Evolutionary conservation across 176 grass and related monocot genomes (phyloP).

Genomic region (Tillandsia leiboldiana): DNA sequence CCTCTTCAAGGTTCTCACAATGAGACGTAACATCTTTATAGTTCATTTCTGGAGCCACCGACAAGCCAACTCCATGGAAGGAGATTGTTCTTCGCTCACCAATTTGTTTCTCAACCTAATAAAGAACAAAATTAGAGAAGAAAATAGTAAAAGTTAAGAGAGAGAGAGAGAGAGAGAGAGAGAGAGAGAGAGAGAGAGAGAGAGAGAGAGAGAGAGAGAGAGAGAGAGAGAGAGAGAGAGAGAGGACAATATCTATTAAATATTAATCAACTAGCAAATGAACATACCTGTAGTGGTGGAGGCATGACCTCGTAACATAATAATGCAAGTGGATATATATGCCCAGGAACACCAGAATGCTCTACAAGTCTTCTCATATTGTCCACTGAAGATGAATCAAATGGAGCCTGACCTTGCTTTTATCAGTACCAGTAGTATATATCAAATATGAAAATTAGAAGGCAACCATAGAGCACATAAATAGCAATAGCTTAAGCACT

Average conservation of each 20-base stretch:
- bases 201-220: constrained; percentile 5
- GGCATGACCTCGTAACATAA: constrained; percentile 95
- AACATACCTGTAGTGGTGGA: constrained; percentile 68
- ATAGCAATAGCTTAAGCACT: not conserved
- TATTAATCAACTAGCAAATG: constrained; percentile 6
- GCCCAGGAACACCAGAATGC: constrained; percentile 56
- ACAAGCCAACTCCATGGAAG: constrained; percentile 85
- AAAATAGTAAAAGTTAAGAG: constrained; percentile 14
- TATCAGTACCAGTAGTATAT: constrained; percentile 25
- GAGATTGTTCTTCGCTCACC: constrained; percentile 86
- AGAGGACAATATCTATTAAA: not conserved
- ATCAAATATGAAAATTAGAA: constrained; percentile 17
- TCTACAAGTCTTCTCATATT: constrained; percentile 98
- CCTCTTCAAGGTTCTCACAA: constrained; percentile 53
- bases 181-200: no score
- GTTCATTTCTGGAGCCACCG: constrained; percentile 62
- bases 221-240: not conserved
- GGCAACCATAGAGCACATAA: not conserved
- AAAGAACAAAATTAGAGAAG: not conserved
- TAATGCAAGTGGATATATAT: constrained; percentile 90
- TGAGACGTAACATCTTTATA: constrained; percentile 42
- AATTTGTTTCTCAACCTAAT: constrained; percentile 87
- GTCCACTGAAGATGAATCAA: constrained; percentile 82
- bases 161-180: not conserved
- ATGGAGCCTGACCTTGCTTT: constrained; percentile 67